Conservation (phyloP, 78 protist species). For the Parvularia atlantis region DNA sequence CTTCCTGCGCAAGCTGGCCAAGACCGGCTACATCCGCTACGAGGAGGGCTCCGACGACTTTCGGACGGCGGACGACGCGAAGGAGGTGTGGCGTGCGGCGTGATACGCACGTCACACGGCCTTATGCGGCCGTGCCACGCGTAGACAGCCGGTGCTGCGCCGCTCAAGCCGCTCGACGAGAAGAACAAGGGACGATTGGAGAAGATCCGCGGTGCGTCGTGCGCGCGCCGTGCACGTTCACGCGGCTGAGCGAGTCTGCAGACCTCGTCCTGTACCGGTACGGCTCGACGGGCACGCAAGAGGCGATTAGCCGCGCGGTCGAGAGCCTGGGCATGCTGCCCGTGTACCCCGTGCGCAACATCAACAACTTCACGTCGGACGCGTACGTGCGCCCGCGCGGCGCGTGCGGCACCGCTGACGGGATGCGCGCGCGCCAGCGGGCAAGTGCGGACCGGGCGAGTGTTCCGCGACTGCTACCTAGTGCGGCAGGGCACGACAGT, state of each 20-base stretch:
- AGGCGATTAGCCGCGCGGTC: slow-evolving; percentile 39
- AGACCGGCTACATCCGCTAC: slow-evolving; percentile 19
- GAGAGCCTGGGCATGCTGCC: slow-evolving; percentile 30
- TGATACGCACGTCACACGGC: neutral
- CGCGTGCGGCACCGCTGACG: slow-evolving; percentile 21
- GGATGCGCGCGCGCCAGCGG: slow-evolving; percentile 11
- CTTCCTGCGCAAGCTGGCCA: slow-evolving; percentile 24
- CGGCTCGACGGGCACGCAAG: slow-evolving; percentile 42
- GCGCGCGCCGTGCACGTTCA: too few relatives aligned
- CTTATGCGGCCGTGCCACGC: neutral
- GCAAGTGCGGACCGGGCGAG: slow-evolving; percentile 19
- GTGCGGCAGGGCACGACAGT: slow-evolving; percentile 48
- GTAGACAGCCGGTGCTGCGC: neutral
- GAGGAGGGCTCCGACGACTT: slow-evolving; percentile 32
- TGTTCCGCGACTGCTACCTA: slow-evolving; percentile 39
- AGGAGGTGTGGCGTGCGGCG: too few relatives aligned
- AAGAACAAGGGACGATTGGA: neutral
- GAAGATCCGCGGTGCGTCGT: neutral
- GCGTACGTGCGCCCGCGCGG: slow-evolving; percentile 24
- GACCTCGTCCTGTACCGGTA: slow-evolving; percentile 13
- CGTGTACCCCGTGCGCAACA: slow-evolving; percentile 29
- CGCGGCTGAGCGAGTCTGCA: too few relatives aligned
- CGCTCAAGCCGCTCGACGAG: neutral
- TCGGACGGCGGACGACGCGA: slow-evolving; percentile 5
- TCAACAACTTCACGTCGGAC: neutral